Evolutionary conservation across 257 asterid species (phyloP).

Genomic region (Fraxinus americana): DNA sequence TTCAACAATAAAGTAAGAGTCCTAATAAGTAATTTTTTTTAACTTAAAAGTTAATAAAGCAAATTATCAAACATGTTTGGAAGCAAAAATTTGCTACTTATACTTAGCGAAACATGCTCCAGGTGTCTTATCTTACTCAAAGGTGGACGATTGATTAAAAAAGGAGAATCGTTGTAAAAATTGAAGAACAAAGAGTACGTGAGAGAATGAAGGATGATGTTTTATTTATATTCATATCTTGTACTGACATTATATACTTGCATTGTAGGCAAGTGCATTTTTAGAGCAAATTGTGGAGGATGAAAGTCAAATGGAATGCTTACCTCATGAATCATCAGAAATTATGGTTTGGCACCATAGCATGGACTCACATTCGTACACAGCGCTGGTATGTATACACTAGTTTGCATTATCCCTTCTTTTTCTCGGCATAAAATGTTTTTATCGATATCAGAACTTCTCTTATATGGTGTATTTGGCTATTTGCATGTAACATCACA

Average conservation of each 20-base stretch:
- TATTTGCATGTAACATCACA: not conserved
- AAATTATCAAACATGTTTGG: not conserved
- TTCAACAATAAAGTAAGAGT: not conserved
- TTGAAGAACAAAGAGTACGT: not conserved
- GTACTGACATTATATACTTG: conserved; percentile 12
- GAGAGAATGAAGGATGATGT: not conserved
- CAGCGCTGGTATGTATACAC: conserved; percentile 31
- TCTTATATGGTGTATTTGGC: not conserved
- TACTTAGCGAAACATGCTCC: not conserved
- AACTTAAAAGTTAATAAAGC: not conserved
- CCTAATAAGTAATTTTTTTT: not conserved
- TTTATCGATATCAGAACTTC: not conserved
- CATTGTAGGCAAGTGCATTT: conserved; percentile 64
- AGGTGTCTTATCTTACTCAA: not conserved
- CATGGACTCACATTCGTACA: conserved; percentile 31
- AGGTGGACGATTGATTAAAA: not conserved
- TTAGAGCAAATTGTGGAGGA: conserved; percentile 80
- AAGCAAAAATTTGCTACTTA: not conserved
- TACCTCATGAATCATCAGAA: conserved; percentile 38
- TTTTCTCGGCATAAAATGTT: conserved; percentile 29
- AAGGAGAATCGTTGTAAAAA: not conserved
- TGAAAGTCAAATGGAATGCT: conserved; percentile 85
- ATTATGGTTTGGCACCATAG: conserved; percentile 64
- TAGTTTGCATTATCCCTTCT: conserved; percentile 28
- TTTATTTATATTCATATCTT: not conserved